Base-by-base conservation (phyloP, 768 basidiomycete species). In the Scleroderma bovista region DNA sequence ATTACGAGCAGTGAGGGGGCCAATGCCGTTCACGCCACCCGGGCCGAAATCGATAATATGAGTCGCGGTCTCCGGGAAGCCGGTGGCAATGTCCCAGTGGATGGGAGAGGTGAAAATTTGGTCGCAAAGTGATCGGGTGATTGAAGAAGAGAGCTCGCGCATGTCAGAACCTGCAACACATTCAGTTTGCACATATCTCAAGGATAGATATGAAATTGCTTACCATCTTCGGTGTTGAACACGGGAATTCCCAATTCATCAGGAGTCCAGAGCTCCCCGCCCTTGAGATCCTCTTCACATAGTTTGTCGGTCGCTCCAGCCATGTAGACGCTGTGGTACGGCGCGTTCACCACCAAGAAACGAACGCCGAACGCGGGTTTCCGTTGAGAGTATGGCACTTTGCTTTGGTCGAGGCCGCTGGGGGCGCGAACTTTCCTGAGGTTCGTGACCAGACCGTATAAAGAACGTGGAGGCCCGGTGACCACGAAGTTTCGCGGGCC, bases 1-100 rank as follows among this genome's bases (percentile, higher is more conserved):
- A 69, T 93, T 94, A 59, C 87, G 82, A 4, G 86, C 84, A 38
- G 93, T 94, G 49, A 97, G 76, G 47, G 86, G 84, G 37, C 95
- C 95, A 56, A 97, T 94, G 12, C 96, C 95, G 61, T 86, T 91
- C 48, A 89, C 63, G 13, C 95, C 94, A 53, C 96, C 95, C 2
- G 96, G 92, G 47, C 96, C 96, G 60, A 99, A 98, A 69, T 99
- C 96, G 54, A 98, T 73, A 3, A 91, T 87, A 66, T 99, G 96
- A 4, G 94, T 98, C 0, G 93, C 92, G 9, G 84, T 78, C 52
- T 87, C 78, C 1, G 93, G 89, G 79, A 98, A 95, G 53, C 83
- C 73, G 31, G 91, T 94, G 6, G 93, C 93, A 60, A 84, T 84
- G 37, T 78, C 72, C 96, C 96, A 98, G 71, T 96, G 88, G 57